Conservation (phyloP, 1,139 yeast species). For the Debaryomyces nepalensis region DNA sequence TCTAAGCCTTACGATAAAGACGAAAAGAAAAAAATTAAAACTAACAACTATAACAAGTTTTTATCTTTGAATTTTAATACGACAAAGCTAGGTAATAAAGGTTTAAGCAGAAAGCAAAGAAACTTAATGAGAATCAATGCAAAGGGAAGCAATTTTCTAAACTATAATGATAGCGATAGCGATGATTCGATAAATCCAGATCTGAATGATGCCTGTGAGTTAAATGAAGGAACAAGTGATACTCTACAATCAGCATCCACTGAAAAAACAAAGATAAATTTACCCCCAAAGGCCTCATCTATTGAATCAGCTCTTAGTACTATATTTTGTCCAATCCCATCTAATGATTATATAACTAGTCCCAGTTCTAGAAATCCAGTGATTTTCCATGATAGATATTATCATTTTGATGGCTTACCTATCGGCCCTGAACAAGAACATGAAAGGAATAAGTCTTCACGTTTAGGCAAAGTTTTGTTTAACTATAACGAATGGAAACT, state of each 20-base stretch:
- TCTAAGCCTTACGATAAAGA: constrained; percentile 13
- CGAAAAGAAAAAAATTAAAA: constrained; percentile 14
- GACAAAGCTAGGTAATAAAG: neutral
- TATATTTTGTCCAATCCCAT: constrained; percentile 50
- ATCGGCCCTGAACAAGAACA: constrained; percentile 10
- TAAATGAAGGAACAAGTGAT: neutral
- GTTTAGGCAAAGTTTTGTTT: constrained; percentile 15
- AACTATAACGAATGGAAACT: constrained; percentile 37
- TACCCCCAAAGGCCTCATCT: constrained; percentile 52
- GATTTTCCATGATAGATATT: constrained; percentile 81
- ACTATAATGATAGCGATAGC: constrained; percentile 1
- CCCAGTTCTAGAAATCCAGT: constrained; percentile 55
- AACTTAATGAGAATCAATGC: constrained; percentile 13
- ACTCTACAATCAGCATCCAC: neutral
- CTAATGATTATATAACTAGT: constrained; percentile 34
- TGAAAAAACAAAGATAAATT: constrained; percentile 21
- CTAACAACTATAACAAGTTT: constrained; percentile 25
- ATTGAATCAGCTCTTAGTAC: constrained; percentile 50
- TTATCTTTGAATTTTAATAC: constrained; percentile 25
- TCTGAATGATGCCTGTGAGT: neutral
- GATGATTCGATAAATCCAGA: neutral
- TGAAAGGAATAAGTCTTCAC: constrained; percentile 3
- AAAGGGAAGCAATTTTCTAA: constrained; percentile 13
- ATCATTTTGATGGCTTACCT: constrained; percentile 69
- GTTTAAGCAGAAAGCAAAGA: constrained; percentile 2